A percentile compares a stretch with the other conserved stretches of the same genome.
Conservation (phyloP, 768 basidiomycete genomes). For the Tubosaeta brunneosetosa region DNA sequence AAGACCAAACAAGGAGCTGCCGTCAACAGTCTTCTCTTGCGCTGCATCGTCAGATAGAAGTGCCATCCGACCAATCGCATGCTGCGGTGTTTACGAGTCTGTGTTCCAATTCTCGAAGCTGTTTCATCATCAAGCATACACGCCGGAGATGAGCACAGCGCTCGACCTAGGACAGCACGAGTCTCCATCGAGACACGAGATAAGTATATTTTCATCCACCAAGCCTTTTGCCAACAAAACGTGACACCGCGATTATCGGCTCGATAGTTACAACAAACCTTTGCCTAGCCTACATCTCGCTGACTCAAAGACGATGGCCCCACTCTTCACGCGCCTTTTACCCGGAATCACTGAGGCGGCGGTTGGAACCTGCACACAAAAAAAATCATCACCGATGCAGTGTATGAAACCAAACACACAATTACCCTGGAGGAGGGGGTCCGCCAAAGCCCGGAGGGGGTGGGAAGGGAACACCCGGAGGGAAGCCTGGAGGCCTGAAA, state of each 20-base stretch:
- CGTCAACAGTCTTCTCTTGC: slow-evolving; percentile 22
- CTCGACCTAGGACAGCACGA: slow-evolving; percentile 15
- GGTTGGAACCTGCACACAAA: slow-evolving; percentile 40
- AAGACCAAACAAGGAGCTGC: slow-evolving; percentile 23
- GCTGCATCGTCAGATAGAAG: slow-evolving; percentile 28
- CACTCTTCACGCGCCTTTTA: slow-evolving; percentile 19
- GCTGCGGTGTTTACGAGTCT: slow-evolving; percentile 25
- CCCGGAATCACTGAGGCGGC: slow-evolving; percentile 36
- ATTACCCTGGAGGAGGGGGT: slow-evolving; percentile 84
- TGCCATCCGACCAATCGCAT: slow-evolving; percentile 20
- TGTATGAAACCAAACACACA: slow-evolving; percentile 3
- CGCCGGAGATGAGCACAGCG: slow-evolving; percentile 25
- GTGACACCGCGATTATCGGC: slow-evolving; percentile 16
- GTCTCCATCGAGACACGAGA: slow-evolving; percentile 11
- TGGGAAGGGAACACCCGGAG: slow-evolving; percentile 73
- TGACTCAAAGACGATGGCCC: slow-evolving; percentile 5
- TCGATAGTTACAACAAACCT: slow-evolving; percentile 25
- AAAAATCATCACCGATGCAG: slow-evolving; percentile 4
- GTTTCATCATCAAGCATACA: slow-evolving; percentile 25
- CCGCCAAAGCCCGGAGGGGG: slow-evolving; percentile 79
- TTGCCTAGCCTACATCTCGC: background rate
- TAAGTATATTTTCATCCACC: slow-evolving; percentile 10
- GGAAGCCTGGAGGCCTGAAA: slow-evolving; percentile 80
- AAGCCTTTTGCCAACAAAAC: slow-evolving; percentile 14
- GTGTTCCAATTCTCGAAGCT: slow-evolving; percentile 25